Percentiles rank a stretch among this genome's conserved stretches.
Evolutionary conservation across 1,284 basidiomycete genomes (phyloP).

Genomic region (Inonotus obliquus): DNA sequence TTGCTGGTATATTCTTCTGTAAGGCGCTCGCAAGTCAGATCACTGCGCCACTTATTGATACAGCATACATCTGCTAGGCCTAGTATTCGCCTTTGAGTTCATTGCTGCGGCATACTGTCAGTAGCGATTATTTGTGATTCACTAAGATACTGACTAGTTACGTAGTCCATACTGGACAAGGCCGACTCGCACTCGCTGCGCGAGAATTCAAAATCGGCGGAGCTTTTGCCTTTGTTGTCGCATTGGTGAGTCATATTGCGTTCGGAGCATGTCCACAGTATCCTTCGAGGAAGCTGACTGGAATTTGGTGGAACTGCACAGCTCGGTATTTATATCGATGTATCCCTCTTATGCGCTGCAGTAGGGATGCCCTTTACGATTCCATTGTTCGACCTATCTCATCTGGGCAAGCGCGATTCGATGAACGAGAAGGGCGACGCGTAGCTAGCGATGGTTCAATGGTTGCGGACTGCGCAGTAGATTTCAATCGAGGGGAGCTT

Average conservation of each 20-base stretch:
- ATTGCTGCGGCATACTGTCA: constrained; percentile 23
- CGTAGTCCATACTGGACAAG: constrained; percentile 19
- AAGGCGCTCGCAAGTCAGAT: not conserved
- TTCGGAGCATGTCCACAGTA: not conserved
- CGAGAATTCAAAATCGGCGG: constrained; percentile 20
- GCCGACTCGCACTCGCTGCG: constrained; percentile 16
- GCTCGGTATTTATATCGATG: constrained; percentile 21
- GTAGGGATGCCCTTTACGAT: constrained; percentile 21
- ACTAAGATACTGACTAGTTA: not conserved
- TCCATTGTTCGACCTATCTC: constrained; percentile 21
- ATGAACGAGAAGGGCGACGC: not conserved
- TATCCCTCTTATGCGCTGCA: constrained; percentile 19
- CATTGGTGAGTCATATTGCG: constrained; percentile 15
- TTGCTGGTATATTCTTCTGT: constrained; percentile 21
- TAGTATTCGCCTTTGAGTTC: constrained; percentile 20
- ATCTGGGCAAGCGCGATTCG: not conserved
- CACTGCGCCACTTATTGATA: not conserved
- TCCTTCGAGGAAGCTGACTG: not conserved
- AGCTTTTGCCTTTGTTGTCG: constrained; percentile 20
- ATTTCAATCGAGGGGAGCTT: no score
- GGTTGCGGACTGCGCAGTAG: not conserved
- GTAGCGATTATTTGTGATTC: not conserved
- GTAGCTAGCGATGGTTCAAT: not conserved
- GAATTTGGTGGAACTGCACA: not conserved
- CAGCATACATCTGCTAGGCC: constrained; percentile 8